phyloP scores from a whole-genome alignment of 768 basidiomycete genomes.

The Harrya chromipes region DNA sequence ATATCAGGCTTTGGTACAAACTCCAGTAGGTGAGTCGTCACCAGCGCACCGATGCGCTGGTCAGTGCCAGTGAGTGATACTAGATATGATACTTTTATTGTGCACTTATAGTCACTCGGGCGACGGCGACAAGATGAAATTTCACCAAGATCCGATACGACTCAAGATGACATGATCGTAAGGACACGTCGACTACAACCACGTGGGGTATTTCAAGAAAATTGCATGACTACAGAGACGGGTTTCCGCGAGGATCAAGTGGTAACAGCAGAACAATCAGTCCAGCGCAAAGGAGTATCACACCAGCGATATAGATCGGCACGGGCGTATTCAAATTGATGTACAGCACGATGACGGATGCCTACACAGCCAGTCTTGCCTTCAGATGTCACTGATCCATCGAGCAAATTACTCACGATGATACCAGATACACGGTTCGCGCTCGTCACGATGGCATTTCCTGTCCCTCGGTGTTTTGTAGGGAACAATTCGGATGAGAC shows the following conservation, averaged over 20 bases:
- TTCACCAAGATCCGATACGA: no score
- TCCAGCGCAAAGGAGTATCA: slow-evolving; percentile 57
- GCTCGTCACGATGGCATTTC: slow-evolving; percentile 59
- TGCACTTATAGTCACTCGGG: slow-evolving; percentile 19
- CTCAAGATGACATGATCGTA: no score
- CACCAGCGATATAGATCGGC: slow-evolving; percentile 71
- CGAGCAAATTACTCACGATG: slow-evolving; percentile 38
- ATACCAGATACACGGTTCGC: slow-evolving; percentile 65
- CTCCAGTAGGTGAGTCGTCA: slow-evolving; percentile 73
- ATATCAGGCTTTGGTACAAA: slow-evolving; percentile 71
- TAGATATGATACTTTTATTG: not conserved
- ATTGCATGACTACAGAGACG: slow-evolving; percentile 46
- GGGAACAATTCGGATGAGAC: slow-evolving; percentile 69
- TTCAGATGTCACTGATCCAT: not conserved
- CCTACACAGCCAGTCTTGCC: slow-evolving; percentile 28
- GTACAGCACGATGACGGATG: slow-evolving; percentile 67
- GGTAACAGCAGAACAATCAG: slow-evolving; percentile 59
- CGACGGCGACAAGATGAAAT: slow-evolving; percentile 19
- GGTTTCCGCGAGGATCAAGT: slow-evolving; percentile 69
- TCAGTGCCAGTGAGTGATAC: no score
- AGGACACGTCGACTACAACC: no score
- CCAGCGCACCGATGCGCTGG: not conserved
- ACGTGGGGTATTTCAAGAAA: no score
- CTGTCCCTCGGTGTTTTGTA: slow-evolving; percentile 69
- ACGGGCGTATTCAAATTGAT: slow-evolving; percentile 59